Percentiles rank a stretch among this genome's conserved stretches.
These are phyloP conservation scores for Sphagnum fallax DNA, from an alignment of 228 moss, liverwort and hornwort species.

Conservation along the genomic window DNA sequence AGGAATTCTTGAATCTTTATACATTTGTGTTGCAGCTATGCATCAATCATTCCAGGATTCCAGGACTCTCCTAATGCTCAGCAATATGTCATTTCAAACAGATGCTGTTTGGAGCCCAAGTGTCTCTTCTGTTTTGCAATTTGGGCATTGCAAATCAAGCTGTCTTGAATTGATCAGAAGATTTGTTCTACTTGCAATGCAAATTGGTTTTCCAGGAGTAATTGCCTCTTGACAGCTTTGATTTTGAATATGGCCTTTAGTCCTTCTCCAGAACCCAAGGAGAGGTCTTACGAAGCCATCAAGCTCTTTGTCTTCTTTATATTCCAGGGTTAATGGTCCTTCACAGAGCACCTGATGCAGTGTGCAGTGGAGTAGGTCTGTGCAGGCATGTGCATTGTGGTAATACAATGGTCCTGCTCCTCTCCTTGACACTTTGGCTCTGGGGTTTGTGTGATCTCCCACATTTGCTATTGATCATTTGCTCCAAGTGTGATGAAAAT, in stretches of 20 bases:
- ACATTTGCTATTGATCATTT: neutral
- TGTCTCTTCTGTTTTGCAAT: neutral
- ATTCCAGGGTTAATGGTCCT: too few relatives aligned
- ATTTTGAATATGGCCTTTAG: too few relatives aligned
- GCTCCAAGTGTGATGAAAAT: neutral
- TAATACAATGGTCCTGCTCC: constrained; percentile 38
- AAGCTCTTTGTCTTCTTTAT: too few relatives aligned
- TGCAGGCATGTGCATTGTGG: constrained; percentile 49
- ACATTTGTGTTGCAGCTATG: constrained; percentile 34
- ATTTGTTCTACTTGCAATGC: too few relatives aligned
- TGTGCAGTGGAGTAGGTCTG: constrained; percentile 21
- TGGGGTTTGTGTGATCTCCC: constrained; percentile 30
- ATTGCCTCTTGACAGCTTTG: neutral
- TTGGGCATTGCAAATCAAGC: too few relatives aligned
- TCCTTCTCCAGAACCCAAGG: too few relatives aligned
- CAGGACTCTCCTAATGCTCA: constrained; percentile 65
- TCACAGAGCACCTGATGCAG: neutral
- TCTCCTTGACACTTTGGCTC: constrained; percentile 68
- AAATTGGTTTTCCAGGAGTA: too few relatives aligned
- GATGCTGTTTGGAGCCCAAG: neutral
- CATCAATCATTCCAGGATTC: constrained; percentile 82
- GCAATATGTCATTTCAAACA: constrained; percentile 30
- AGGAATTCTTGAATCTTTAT: neutral
- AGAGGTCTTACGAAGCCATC: too few relatives aligned
- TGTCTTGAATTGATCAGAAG: too few relatives aligned